These are phyloP conservation scores for Apiospora rasikravindrae DNA, from an alignment of 2,329 filamentous ascomycete genomes.

Conservation along the genomic window DNA sequence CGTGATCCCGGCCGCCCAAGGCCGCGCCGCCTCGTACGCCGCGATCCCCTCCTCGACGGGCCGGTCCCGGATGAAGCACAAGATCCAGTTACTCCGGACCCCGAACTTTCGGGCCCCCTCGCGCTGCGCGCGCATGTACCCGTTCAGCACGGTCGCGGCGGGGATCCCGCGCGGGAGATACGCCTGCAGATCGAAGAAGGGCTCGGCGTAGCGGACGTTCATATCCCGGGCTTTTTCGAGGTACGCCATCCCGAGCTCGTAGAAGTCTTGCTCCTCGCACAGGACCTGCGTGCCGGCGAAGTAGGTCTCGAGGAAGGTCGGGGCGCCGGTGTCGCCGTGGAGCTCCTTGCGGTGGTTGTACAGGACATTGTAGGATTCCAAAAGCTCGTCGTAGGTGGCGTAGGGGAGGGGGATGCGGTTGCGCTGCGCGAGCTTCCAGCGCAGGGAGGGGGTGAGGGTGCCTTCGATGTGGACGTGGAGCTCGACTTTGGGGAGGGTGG, in stretches of 20 bases:
- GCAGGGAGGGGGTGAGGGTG: constrained; percentile 45
- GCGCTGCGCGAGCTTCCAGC: constrained; percentile 62
- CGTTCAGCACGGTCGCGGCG: constrained; percentile 21
- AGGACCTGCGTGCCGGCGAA: constrained; percentile 21
- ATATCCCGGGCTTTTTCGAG: constrained; percentile 17
- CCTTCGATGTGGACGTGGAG: constrained; percentile 55
- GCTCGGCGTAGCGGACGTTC: constrained; percentile 32
- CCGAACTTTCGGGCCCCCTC: constrained; percentile 35
- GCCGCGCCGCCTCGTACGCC: constrained; percentile 44
- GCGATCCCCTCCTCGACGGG: constrained; percentile 44
- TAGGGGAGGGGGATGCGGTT: constrained; percentile 69
- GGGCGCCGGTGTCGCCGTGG: constrained; percentile 39
- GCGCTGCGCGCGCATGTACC: constrained; percentile 39
- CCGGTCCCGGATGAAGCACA: constrained; percentile 50
- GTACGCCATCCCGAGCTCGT: constrained; percentile 23
- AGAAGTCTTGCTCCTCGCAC: constrained; percentile 15
- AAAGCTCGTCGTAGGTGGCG: constrained; percentile 51
- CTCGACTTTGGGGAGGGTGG: constrained; percentile 48
- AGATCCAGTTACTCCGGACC: constrained; percentile 44
- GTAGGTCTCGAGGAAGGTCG: constrained; percentile 64
- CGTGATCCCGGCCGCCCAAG: constrained; percentile 39
- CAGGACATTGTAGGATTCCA: constrained; percentile 69
- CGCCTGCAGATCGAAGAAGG: constrained; percentile 26
- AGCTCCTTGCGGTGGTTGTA: constrained; percentile 70
- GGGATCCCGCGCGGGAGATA: constrained; percentile 24